Evolutionary conservation across 805 yeast species (phyloP), one percentile per base, ranked within the genome.

Genomic region (Candida xiaguanensis): DNA sequence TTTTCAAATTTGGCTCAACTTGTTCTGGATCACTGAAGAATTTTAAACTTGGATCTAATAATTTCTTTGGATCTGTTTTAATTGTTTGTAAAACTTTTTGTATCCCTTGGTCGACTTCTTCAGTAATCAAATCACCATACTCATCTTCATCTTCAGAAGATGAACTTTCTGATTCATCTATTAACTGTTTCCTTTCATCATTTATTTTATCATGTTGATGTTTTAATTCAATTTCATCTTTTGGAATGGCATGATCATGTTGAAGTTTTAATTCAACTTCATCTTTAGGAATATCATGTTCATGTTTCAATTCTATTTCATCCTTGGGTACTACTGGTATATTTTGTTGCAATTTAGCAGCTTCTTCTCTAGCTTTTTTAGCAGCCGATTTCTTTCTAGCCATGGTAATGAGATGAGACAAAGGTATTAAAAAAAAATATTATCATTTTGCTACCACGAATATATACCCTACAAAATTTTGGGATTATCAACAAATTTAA

Each of bases 371-470:
- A 8, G 90, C 90, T 53, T 65, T 82, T 55, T 82, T 84, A 40
- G 89, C 70, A 29, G 90, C 89, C 17, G 91, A 82, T 72, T 85
- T 85, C 80, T 85, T 86, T 77, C 95, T 81, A 31, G 93, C 82
- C 95, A 85, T 85, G 12, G n/a, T 20, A 3, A 35, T 27, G 38
- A 26, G 38, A 34, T 25, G 36, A 25, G 30, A 20, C 13, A 25
- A 5, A 34, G 5, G 9, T 9, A 15, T 13, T 14, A 11, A 16
- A 11, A 12, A 24, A 25, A 33, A 24, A 33, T 3, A 24, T 24
- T 31, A 31, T 24, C 33, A 31, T n/a, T n/a, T n/a, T n/a, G n/a
- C n/a, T n/a, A n/a, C n/a, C n/a, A n/a, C n/a, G n/a, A n/a, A n/a
- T n/a, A n/a, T n/a, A n/a, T n/a, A n/a, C n/a, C n/a, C n/a, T n/a